Percentiles rank a stretch among this genome's conserved stretches.
These are phyloP conservation scores for Lotus japonicus DNA, from an alignment of 306 rosid genomes.

Conservation along the genomic window DNA sequence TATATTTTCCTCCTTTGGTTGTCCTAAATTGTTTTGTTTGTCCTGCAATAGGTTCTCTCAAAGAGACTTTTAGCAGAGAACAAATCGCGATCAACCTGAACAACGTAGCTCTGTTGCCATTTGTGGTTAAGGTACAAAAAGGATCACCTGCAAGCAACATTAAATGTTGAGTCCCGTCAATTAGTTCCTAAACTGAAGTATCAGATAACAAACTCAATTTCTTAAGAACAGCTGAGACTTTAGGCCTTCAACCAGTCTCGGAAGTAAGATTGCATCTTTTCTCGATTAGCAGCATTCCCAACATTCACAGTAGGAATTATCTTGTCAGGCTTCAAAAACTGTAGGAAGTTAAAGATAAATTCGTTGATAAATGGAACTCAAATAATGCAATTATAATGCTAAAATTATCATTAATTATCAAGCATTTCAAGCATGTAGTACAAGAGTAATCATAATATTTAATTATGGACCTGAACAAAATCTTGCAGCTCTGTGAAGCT, in stretches of 20 bases:
- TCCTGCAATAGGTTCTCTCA: too few relatives aligned
- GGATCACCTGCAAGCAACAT: not conserved
- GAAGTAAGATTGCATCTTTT: conserved; percentile 52
- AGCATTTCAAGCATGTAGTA: too few relatives aligned
- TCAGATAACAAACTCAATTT: not conserved
- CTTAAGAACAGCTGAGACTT: not conserved
- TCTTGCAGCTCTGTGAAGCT: conserved; percentile 49
- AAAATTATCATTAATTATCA: too few relatives aligned
- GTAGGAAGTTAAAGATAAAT: conserved; percentile 8
- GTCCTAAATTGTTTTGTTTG: too few relatives aligned
- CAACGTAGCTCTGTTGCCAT: too few relatives aligned
- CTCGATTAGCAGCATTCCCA: conserved; percentile 37
- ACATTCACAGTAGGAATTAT: conserved; percentile 50
- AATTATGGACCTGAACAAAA: conserved; percentile 44
- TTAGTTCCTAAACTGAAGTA: not conserved
- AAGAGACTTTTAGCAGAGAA: too few relatives aligned
- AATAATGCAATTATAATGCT: not conserved
- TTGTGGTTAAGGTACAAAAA: too few relatives aligned
- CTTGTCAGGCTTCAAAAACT: conserved; percentile 51
- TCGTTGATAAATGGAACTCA: not conserved
- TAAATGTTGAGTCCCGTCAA: not conserved
- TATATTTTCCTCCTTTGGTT: too few relatives aligned
- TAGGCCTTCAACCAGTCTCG: conserved; percentile 39
- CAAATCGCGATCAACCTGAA: too few relatives aligned
- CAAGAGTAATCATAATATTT: not conserved